A percentile compares a stretch with the other conserved stretches of the same genome.
Evolutionary conservation across 1,284 basidiomycete genomes (phyloP).

Genomic region (Trichosporon sp.): DNA sequence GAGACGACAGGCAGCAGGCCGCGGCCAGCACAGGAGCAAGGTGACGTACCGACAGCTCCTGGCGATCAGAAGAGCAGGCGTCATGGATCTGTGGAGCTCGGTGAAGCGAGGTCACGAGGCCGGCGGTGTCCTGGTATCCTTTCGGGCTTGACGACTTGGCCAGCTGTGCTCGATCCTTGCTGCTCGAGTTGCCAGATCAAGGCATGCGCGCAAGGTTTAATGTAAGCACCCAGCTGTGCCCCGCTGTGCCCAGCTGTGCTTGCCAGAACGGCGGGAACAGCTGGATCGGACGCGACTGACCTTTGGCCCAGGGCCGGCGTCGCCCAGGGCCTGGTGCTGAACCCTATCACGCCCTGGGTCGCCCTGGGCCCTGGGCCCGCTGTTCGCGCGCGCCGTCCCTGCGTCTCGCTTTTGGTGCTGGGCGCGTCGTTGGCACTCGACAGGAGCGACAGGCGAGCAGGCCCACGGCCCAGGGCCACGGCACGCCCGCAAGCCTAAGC

Average conservation of each 20-base stretch:
- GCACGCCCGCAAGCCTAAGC: background rate
- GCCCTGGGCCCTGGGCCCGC: background rate
- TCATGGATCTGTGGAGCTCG: background rate
- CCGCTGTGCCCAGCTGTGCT: too few species aligned
- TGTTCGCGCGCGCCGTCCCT: background rate
- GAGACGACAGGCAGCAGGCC: too few species aligned
- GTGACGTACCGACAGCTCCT: background rate
- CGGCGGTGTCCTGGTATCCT: background rate
- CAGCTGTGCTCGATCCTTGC: background rate
- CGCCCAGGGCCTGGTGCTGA: background rate
- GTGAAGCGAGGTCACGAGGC: background rate
- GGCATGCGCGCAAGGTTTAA: background rate
- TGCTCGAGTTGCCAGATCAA: background rate
- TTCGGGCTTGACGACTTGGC: background rate
- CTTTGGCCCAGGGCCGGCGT: background rate
- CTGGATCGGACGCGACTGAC: constrained; percentile 20
- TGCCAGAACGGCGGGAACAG: background rate
- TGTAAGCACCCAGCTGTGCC: background rate
- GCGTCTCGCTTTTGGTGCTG: background rate
- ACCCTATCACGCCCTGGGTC: background rate
- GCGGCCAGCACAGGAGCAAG: background rate
- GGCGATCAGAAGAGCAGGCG: background rate
- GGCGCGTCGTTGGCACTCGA: background rate
- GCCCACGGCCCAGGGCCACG: background rate
- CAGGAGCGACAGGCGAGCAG: background rate